Percentiles rank a stretch among this genome's conserved stretches.
phyloP scores from a whole-genome alignment of 2,329 filamentous ascomycete genomes.

The Cercospora sojina region DNA sequence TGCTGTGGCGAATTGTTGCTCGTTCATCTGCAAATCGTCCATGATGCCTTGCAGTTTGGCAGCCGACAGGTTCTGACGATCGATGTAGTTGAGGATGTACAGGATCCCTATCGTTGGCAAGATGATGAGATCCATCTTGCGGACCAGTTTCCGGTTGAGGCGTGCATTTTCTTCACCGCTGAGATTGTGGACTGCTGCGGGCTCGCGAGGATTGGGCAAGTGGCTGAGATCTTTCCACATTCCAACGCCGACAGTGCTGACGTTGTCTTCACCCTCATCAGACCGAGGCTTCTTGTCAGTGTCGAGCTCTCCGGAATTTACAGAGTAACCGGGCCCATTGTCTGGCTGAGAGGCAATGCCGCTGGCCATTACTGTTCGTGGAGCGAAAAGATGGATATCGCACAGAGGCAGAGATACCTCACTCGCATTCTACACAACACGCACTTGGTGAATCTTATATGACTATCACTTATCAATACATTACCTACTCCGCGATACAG shows the following conservation, averaged over 20 bases:
- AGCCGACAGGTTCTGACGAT: conserved; percentile 25
- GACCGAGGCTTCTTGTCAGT: neutral
- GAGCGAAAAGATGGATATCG: neutral
- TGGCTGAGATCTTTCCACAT: neutral
- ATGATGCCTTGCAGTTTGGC: conserved; percentile 26
- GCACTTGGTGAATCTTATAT: neutral
- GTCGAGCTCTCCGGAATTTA: neutral
- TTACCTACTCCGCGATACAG: neutral
- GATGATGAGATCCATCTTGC: conserved; percentile 10
- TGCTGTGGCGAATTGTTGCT: conserved; percentile 23
- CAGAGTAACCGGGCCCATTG: neutral
- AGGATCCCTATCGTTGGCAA: conserved; percentile 5
- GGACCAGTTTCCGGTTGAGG: conserved; percentile 3
- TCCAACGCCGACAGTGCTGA: neutral
- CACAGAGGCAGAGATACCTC: neutral
- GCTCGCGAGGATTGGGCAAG: neutral
- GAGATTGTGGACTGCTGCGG: neutral
- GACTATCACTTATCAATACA: neutral
- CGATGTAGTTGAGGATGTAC: conserved; percentile 15
- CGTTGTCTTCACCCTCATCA: conserved; percentile 4
- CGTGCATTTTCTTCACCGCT: neutral
- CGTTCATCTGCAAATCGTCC: conserved; percentile 19
- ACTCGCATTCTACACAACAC: neutral
- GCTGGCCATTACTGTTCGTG: neutral
- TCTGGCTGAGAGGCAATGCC: neutral